These are phyloP conservation scores for Breynia disticha DNA, from an alignment of 441 rosid genomes.

Conservation along the genomic window DNA sequence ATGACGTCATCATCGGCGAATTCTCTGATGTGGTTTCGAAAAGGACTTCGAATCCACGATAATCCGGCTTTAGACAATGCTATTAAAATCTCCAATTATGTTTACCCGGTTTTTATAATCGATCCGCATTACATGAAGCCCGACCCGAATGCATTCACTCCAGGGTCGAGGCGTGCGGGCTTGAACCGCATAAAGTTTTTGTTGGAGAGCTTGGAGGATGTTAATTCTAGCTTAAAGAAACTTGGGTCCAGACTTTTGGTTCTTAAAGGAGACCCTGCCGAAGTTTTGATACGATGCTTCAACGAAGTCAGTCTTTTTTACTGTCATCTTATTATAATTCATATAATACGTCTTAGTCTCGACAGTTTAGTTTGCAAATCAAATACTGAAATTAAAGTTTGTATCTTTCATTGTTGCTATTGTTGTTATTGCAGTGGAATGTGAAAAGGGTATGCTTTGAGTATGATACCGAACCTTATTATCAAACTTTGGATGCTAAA, in stretches of 20 bases:
- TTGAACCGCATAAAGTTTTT: slow-evolving; percentile 79
- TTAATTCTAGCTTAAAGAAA: slow-evolving; percentile 56
- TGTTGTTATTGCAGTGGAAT: slow-evolving; percentile 70
- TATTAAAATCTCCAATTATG: slow-evolving; percentile 28
- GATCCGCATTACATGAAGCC: slow-evolving; percentile 90
- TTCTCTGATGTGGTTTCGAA: slow-evolving; percentile 85
- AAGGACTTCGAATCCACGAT: slow-evolving; percentile 88
- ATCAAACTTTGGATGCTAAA: slow-evolving; percentile 58
- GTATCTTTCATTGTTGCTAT: slow-evolving; percentile 4
- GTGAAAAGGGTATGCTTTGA: slow-evolving; percentile 76
- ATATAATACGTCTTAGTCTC: no score
- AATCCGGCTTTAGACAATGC: slow-evolving; percentile 82
- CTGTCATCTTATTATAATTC: no score
- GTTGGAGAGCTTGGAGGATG: slow-evolving; percentile 81
- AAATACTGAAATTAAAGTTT: background rate
- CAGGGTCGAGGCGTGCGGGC: slow-evolving; percentile 68
- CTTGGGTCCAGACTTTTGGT: slow-evolving; percentile 69
- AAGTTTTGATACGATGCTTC: slow-evolving; percentile 62
- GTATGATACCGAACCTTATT: slow-evolving; percentile 79
- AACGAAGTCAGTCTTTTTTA: slow-evolving; percentile 45
- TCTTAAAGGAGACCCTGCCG: slow-evolving; percentile 65
- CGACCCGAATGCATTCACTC: slow-evolving; percentile 58
- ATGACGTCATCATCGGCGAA: slow-evolving; percentile 39
- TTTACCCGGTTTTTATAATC: slow-evolving; percentile 82
- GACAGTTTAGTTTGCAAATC: no score